phyloP scores from a whole-genome alignment of 352 stramenopile species.

The Elongisporangium anandrum region DNA sequence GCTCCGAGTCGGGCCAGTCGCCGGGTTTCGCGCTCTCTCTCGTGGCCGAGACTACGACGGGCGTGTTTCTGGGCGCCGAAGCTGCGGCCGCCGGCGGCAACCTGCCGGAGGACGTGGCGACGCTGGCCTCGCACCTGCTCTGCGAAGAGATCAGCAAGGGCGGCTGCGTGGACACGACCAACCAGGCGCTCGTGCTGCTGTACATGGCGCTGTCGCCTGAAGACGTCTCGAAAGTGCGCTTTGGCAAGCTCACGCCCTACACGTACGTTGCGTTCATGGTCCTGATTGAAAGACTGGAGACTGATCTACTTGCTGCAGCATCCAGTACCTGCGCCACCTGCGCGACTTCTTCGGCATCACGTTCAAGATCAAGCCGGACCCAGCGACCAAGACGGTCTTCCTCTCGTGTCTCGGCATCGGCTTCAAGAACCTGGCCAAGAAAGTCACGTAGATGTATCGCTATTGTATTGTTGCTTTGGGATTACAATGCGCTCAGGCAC shows the following conservation, averaged over 20 bases:
- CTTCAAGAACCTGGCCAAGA: constrained; percentile 95
- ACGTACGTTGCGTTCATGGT: constrained; percentile 35
- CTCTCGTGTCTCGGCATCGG: constrained; percentile 92
- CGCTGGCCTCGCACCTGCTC: constrained; percentile 90
- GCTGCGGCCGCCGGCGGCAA: constrained; percentile 76
- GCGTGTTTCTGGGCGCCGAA: constrained; percentile 92
- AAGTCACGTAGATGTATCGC: constrained; percentile 82
- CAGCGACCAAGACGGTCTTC: constrained; percentile 88
- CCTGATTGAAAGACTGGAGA: background rate
- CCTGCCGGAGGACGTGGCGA: constrained; percentile 96
- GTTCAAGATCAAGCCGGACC: constrained; percentile 92
- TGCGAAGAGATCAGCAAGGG: constrained; percentile 96
- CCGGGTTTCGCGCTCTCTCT: constrained; percentile 93
- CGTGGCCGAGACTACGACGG: constrained; percentile 97
- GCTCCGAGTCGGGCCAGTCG: constrained; percentile 80
- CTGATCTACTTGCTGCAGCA: constrained; percentile 30
- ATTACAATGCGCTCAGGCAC: background rate
- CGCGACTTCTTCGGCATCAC: constrained; percentile 92
- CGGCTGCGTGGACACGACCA: constrained; percentile 93
- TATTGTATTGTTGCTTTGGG: constrained; percentile 6
- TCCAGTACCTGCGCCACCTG: constrained; percentile 87
- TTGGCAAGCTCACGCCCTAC: constrained; percentile 86
- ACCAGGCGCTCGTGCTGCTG: constrained; percentile 95
- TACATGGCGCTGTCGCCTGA: constrained; percentile 98
- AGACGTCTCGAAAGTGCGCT: constrained; percentile 94